Evolutionary conservation across 805 yeast genomes (phyloP).

Genomic region (Schwanniomyces yamadae): DNA sequence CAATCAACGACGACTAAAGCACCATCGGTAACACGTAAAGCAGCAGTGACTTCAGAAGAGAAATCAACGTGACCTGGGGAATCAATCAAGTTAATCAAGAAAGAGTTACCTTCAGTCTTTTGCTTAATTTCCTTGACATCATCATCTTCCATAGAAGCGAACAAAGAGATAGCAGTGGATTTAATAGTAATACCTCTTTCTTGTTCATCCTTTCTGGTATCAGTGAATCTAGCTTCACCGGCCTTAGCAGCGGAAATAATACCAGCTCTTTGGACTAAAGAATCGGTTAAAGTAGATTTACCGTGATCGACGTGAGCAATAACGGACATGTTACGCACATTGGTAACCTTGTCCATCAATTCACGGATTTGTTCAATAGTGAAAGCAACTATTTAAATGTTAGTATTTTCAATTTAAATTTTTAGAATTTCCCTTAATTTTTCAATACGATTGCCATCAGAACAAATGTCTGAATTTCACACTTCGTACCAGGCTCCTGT

Average conservation of each 20-base stretch:
- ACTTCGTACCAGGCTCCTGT: too few species aligned
- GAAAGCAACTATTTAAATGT: conserved; percentile 44
- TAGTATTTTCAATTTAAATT: conserved; percentile 16
- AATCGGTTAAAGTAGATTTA: conserved; percentile 98
- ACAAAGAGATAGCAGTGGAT: conserved; percentile 97
- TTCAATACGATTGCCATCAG: neutral
- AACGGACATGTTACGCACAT: conserved; percentile 99
- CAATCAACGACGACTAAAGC: conserved; percentile 99
- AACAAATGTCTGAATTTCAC: too few species aligned
- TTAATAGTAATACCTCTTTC: conserved; percentile 99
- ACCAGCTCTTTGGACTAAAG: conserved; percentile 99
- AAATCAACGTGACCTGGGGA: conserved; percentile 99
- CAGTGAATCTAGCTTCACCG: conserved; percentile 99
- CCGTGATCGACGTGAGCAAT: conserved; percentile 99
- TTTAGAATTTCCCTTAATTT: neutral
- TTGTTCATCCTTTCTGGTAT: conserved; percentile 99
- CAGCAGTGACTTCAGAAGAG: conserved; percentile 99
- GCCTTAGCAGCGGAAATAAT: conserved; percentile 99
- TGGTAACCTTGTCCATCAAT: conserved; percentile 99
- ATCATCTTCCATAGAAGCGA: conserved; percentile 81
- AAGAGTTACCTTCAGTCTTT: conserved; percentile 88
- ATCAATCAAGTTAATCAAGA: conserved; percentile 97
- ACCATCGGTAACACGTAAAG: conserved; percentile 99
- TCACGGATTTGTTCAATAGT: conserved; percentile 87
- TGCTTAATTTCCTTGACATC: conserved; percentile 89